These are phyloP conservation scores for Beta lomatogona DNA, from an alignment of 179 eudicot genomes.

Conservation along the genomic window DNA sequence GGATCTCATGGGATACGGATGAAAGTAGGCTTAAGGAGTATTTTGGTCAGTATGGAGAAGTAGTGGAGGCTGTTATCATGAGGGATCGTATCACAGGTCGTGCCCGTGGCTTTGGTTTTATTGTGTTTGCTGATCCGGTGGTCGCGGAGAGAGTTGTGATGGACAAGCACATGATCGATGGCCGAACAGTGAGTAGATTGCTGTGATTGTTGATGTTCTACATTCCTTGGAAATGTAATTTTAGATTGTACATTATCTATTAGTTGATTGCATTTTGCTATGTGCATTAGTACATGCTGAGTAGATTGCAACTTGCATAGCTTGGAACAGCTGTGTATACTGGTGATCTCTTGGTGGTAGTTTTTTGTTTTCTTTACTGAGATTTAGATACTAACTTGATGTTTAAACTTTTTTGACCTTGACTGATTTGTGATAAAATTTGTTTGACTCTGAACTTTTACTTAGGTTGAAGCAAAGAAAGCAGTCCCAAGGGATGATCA, in stretches of 20 bases:
- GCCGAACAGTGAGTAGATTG: slow-evolving; percentile 62
- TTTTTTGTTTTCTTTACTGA: background rate
- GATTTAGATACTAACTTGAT: background rate
- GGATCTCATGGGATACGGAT: slow-evolving; percentile 84
- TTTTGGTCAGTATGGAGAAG: slow-evolving; percentile 64
- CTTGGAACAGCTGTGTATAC: background rate
- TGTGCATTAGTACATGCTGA: background rate
- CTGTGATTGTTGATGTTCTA: slow-evolving; percentile 25
- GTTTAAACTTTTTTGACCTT: background rate
- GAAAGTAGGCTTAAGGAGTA: slow-evolving; percentile 66
- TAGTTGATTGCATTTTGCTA: background rate
- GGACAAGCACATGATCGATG: slow-evolving; percentile 77
- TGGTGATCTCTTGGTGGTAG: slow-evolving; percentile 10
- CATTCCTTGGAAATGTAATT: slow-evolving; percentile 16
- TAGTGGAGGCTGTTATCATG: slow-evolving; percentile 72
- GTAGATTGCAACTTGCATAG: background rate
- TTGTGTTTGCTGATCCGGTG: slow-evolving; percentile 60
- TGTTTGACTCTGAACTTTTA: slow-evolving; percentile 23
- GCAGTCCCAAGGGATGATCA: slow-evolving; percentile 85
- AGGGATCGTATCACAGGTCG: slow-evolving; percentile 71
- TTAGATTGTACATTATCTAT: slow-evolving; percentile 18
- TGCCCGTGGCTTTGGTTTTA: slow-evolving; percentile 79
- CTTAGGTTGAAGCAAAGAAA: slow-evolving; percentile 82
- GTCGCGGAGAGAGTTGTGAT: slow-evolving; percentile 67
- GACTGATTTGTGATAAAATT: slow-evolving; percentile 5